Percentiles rank a stretch among this genome's conserved stretches.
Evolutionary conservation across 306 rosid genomes (phyloP).

Genomic region (Herpetospermum pedunculosum): DNA sequence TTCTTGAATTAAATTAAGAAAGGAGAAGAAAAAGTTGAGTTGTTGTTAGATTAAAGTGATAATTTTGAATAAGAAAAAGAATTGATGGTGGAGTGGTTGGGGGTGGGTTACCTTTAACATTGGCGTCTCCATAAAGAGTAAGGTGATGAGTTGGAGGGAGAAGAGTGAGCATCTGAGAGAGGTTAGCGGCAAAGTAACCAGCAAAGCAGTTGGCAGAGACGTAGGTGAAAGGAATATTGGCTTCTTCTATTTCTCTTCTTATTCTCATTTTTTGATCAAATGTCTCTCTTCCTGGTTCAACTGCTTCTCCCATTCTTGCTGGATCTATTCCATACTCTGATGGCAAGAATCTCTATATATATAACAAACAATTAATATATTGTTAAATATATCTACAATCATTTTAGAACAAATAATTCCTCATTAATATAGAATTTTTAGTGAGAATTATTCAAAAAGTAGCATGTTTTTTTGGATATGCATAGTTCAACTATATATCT

Average conservation of each 20-base stretch:
- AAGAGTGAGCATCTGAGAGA: slow-evolving; percentile 56
- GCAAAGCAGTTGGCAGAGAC: slow-evolving; percentile 68
- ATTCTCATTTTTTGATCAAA: slow-evolving; percentile 69
- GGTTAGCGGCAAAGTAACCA: slow-evolving; percentile 63
- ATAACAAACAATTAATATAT: too few relatives aligned
- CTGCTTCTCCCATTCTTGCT: slow-evolving; percentile 60
- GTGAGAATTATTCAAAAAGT: too few relatives aligned
- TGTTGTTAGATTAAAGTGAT: too few relatives aligned
- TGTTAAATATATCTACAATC: too few relatives aligned
- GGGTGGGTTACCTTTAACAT: slow-evolving; percentile 49
- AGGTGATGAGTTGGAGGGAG: slow-evolving; percentile 58
- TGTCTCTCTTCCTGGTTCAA: slow-evolving; percentile 77
- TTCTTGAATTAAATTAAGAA: too few relatives aligned
- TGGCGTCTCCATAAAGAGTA: slow-evolving; percentile 51
- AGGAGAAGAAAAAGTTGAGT: too few relatives aligned
- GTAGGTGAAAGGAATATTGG: slow-evolving; percentile 66
- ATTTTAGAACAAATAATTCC: too few relatives aligned
- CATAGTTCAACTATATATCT: too few relatives aligned
- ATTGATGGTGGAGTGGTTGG: background rate
- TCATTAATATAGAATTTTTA: too few relatives aligned
- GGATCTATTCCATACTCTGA: slow-evolving; percentile 90
- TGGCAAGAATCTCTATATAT: slow-evolving; percentile 61
- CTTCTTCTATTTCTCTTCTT: slow-evolving; percentile 68
- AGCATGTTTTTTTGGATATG: too few relatives aligned
- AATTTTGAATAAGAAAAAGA: background rate